phyloP scores from a whole-genome alignment of 2,329 filamentous ascomycete genomes.

The Ophiognomonia clavigignenti-juglandacearum region DNA sequence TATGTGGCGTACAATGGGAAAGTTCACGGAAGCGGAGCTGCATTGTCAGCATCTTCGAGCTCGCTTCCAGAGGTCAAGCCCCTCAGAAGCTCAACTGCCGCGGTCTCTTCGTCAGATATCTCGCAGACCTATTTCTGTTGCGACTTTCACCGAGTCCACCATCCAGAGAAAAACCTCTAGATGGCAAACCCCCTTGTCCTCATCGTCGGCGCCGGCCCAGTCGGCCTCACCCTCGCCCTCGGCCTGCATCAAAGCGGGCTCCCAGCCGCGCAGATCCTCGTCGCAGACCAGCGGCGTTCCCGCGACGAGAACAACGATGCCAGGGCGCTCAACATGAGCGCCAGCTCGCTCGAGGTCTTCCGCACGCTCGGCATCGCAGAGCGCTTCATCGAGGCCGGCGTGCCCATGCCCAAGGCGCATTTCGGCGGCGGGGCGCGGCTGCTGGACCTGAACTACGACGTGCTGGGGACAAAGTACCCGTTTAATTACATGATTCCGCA shows the following conservation, averaged over 20 bases:
- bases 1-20: too few species aligned
- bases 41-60: too few species aligned
- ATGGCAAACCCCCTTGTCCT: constrained; percentile 2
- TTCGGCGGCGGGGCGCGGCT: constrained; percentile 1
- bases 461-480: constrained; percentile 11
- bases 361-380: constrained; percentile 9
- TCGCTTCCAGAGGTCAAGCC: too few species aligned
- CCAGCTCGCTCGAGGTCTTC: constrained; percentile 11
- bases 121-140: not conserved
- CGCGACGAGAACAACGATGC: not conserved
- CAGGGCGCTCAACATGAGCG: constrained; percentile 9
- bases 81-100: too few species aligned
- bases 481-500: constrained; percentile 7
- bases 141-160: not conserved
- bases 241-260: constrained; percentile 9
- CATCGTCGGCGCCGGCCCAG: constrained; percentile 13
- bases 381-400: constrained; percentile 1
- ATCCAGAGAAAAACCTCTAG: not conserved
- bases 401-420: not conserved
- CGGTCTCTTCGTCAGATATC: too few species aligned
- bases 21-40: too few species aligned
- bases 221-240: constrained; percentile 11
- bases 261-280: constrained; percentile 1
- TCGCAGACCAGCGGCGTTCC: constrained; percentile 4
- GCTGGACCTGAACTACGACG: constrained; percentile 10